Evolutionary conservation across 192 early-diverging fungal genomes (phyloP).

Genomic region (Helicostylum pulchrum): DNA sequence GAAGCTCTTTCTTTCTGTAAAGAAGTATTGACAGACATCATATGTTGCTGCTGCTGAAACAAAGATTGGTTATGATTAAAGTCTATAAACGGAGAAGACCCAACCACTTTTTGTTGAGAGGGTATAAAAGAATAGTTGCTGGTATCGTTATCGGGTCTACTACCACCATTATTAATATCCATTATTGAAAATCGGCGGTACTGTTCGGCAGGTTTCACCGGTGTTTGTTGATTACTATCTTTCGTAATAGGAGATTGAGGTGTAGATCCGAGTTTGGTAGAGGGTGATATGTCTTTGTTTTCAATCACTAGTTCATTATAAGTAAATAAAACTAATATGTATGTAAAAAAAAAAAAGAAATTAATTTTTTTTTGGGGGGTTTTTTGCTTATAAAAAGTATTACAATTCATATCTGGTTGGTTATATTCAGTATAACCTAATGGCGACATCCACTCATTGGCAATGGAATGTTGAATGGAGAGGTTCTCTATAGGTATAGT

Average conservation of each 20-base stretch:
- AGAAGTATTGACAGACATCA: neutral
- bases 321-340: neutral
- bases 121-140: too few relatives aligned
- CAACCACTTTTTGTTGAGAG: too few relatives aligned
- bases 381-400: too few relatives aligned
- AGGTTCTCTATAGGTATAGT: slow-evolving; percentile 10
- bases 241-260: slow-evolving; percentile 1
- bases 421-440: slow-evolving; percentile 2
- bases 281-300: neutral
- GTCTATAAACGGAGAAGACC: too few relatives aligned
- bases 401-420: slow-evolving; percentile 7
- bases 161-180: neutral
- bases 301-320: slow-evolving; percentile 6
- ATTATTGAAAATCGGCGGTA: slow-evolving; percentile 9
- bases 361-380: too few relatives aligned
- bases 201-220: slow-evolving; percentile 4
- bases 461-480: neutral
- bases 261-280: neutral
- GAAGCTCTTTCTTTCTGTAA: slow-evolving; percentile 8
- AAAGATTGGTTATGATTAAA: too few relatives aligned
- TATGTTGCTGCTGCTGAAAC: neutral
- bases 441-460: slow-evolving; percentile 7
- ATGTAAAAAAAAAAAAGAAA: too few relatives aligned
- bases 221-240: neutral
- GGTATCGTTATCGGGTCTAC: too few relatives aligned